Base-by-base conservation (phyloP, 148 eudicot species). In the Pouteria glomerata region DNA sequence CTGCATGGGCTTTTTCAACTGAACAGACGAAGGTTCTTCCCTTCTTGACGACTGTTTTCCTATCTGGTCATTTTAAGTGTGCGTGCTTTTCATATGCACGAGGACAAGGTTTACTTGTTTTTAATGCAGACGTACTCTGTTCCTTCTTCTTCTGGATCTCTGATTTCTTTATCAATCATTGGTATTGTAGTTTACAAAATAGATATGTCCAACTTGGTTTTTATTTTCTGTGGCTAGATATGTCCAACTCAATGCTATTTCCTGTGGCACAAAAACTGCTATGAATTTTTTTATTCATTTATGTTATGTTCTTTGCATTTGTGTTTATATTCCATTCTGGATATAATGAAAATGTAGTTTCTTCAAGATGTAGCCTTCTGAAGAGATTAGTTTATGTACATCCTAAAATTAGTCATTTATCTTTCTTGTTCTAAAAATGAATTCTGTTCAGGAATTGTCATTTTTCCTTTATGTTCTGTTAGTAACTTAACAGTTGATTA, bases 11-110 rank as follows among this genome's bases (percentile, higher is more conserved):
- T 63, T 79, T 58, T 69, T 76, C 96, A 63, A 80, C 72, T 71
- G 93, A 91, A 84, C 92, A 85, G 74, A 85, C 98, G 60, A 95
- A 95, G 97, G 98, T 95, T 64, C 34, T 55, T 68, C 56, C 41
- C 39, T 41, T 50, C 53, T 15, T 60, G 31, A 26, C 42, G n/a
- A 19, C 37, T 69, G 18, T 34, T 3, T 35, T 24, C 35, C 55
- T 44, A 53, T 68, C 31, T 69, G 52, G 24, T 35, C 33, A 33
- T 77, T 57, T 71, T 63, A 63, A 11, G 10, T 57, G 50, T 47
- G 66, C 64, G 41, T 13, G 41, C 26, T 56, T 57, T 29, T 15
- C 35, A 39, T 3, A 41, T 57, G 63, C 1, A 56, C 37, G 35
- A 16, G 53, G 63, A 51, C 34, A 57, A 42, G 57, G 77, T 70